Base-by-base conservation (phyloP, 2,329 filamentous ascomycete genomes). In the Neobulgaria alba region DNA sequence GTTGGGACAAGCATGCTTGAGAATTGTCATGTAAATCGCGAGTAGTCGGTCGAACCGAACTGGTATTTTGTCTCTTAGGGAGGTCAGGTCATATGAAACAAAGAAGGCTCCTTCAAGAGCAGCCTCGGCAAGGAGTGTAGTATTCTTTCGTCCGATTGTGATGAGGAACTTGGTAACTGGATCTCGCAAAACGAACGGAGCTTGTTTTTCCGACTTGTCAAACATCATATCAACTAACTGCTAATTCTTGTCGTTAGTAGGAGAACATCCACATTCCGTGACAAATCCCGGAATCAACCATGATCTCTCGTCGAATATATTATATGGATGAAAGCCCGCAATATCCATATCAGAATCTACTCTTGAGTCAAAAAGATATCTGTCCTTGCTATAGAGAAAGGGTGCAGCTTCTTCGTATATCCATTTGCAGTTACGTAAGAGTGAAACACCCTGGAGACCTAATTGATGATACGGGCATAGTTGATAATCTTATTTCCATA, bases 361-460 rank as follows among this genome's bases (percentile, higher is more conserved):
- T n/a, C n/a, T n/a, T n/a, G 12, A 26, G 15, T 46, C 29, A 29
- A 46, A 39, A 3, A 20, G 31, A 29, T 42, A 46, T 10, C 19
- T 36, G 29, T 46, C 39, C 14, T 39, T 26, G 2, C 39, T 32
- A 10, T 42, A 46, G 2, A 46, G 15, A 2, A 42, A 29, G 1
- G 18, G 9, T 2, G 5, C 3, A 10, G n/a, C 31, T 33, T 45
- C 38, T 1, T 36, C n/a, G 7, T 32, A 10, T 8, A 45, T 10
- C 3, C 31, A 20, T 15, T 45, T 42, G 19, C 39, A 38, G 3
- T 31, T 23, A 5, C 15, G n/a, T 2, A 41, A 5, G 9, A 32
- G 23, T 7, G 23, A 7, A 26, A 26, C 12, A 26, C 23, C 23
- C 12, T 26, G 23, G 23, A 26, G 12, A 26, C 23, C 23, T 7